Base-by-base conservation (phyloP, 345 rosid species). In the Mallotus nudiflorus region DNA sequence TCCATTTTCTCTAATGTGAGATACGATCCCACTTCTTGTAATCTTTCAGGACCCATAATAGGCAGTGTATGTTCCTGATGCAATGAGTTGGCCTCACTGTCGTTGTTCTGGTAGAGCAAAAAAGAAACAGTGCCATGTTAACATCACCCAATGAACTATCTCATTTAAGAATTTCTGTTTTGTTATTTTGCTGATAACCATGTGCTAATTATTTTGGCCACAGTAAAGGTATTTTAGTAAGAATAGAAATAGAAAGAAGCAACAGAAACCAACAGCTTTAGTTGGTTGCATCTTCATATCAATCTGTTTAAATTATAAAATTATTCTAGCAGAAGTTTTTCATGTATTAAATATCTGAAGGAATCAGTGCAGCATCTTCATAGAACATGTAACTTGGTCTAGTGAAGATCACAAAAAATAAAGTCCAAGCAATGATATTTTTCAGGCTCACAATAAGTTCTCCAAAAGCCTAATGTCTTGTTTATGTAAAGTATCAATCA, bases 21-120 rank as follows among this genome's bases (percentile, higher is more conserved):
- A 77, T 84, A 92, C 1, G 97, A 87, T 75, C 85, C 89, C 29
- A 79, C 91, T 78, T 92, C 98, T 72, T 96, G 99, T 53, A 96
- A 85, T 85, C 98, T 92, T 78, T 96, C 99, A 35, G 97, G 98
- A 61, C 99, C 96, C 96, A 88, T 96, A 77, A 96, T 89, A 15
- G 97, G 99, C 58, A 96, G 87, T 10, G 95, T 91, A 82, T 96
- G 99, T 80, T 96, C 99, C 84, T 89, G 84, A 44, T 83, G 96
- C 77, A 92, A 81, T 20, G 91, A 86, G 25, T 84, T 77, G 8
- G 93, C 96, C 73, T 87, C 85, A 39, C 78, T 67, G 68, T 86
- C 93, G 22, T 90, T 85, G 83, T 66, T 89, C 96, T 84, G 90
- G 57, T 63, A 70, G n/a, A n/a, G n/a, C n/a, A 69, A 49, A 42